Base-by-base conservation (phyloP, 257 asterid genomes). In the Apocynum venetum region DNA sequence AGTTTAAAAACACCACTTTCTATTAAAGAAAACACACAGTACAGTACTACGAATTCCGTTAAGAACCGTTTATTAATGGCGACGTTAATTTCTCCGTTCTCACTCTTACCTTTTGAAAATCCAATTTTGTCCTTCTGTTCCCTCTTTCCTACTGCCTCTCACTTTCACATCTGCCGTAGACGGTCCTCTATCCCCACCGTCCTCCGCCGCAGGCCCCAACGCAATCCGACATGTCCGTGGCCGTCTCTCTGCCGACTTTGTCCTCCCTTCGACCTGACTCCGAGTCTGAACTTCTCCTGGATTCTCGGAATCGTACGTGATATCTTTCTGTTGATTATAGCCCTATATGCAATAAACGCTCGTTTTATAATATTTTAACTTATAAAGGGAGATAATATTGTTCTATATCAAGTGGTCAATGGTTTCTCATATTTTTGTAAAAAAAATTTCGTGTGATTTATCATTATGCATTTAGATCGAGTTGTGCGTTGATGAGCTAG, bases 231-330 rank as follows among this genome's bases (percentile, higher is more conserved):
- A 93, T 93, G 98, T 88, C 98, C 44, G 83, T 82, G 68, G 59
- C 96, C 35, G 82, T 89, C 68, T 61, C 89, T 14, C 59, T 83
- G 20, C 89, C 83, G n/a, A 86, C 82, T 51, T 44, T 88, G 43
- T 41, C 90, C 65, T 75, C 89, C 49, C 78, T 59, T 81, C 84
- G 85, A 19, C 88, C 87, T 12, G 92, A 90, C 74, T 40, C 81
- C 48, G 89, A 87, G n/a, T 79, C 92, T 55, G 97, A 92, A 47
- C 88, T 91, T 38, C 74, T 89, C 31, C 65, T 89, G 35, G 98
- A 87, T 84, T 84, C 97, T 52, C 85, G 93, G 84, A 79, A 82
- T 80, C 87, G 98, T 94, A 85, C 82, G 96, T 80, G 79, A 5
- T 69, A 72, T 77, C 14, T 64, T 20, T 69, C 8, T 55, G 15